Evolutionary conservation across 2,329 filamentous ascomycete genomes (phyloP), one percentile per base, ranked within the genome.

Genomic region (Geosmithia putterillii): DNA sequence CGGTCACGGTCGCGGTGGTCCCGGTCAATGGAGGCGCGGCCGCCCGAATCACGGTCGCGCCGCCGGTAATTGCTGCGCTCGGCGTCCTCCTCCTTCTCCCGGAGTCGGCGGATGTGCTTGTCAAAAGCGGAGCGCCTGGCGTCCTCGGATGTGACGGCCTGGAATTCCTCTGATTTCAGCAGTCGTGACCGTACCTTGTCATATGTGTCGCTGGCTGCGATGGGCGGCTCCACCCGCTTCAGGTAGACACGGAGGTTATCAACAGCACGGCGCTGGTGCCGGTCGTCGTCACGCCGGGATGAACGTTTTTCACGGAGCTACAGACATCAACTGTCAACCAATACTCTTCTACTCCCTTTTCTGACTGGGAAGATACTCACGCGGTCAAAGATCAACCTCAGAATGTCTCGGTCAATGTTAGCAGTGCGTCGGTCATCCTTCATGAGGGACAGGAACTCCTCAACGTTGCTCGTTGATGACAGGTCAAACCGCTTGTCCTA

Each of bases 401-500:
- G 69, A 46, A 81, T 81, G 50, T 94, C 85, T 55, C 76, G 74
- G 59, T 89, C 81, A 73, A 95, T 82, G 69, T 83, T 81, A 73
- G 85, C 81, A 71, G 88, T 94, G 58, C 87, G 86, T 56, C 80
- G 78, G 72, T 96, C 88, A 70, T 81, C 79, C 61, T 81, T 81
- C 73, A 96, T 81, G 54, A 92, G 70, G 57, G 76, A 71, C 59
- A 82, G 69, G 67, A 96, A 96, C 56, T 95, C 88, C 57, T 94
- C 84, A 62, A 94, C 81, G 40, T 85, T 82, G 54, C 89, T 95
- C 56, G 85, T 83, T 49, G 83, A 73, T 51, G 83, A 88, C 54
- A 96, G 79, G 63, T 95, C 89, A 73, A 87, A 95, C 56, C 82
- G 86, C 70, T 86, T 85, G 65, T 95, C 87, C 85, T 94, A 52